A percentile compares a stretch with the other conserved stretches of the same genome.
These are phyloP conservation scores for Phytopythium chamaehyphon DNA, from an alignment of 352 stramenopile species.

Conservation along the genomic window DNA sequence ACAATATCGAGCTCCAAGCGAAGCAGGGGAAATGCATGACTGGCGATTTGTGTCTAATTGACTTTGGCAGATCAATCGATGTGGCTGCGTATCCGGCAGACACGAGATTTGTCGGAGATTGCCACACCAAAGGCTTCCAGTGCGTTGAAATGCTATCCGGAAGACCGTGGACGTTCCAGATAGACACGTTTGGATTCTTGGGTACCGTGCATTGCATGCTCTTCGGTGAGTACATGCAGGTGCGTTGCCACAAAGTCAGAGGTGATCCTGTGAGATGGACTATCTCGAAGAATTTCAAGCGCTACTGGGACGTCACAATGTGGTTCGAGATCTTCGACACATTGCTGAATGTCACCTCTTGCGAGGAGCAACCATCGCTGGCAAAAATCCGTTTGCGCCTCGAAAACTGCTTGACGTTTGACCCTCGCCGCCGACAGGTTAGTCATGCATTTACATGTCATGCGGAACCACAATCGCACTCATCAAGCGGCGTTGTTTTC, in stretches of 20 bases:
- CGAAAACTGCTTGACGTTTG: conserved; percentile 50
- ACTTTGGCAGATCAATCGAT: conserved; percentile 85
- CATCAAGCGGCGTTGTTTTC: neutral
- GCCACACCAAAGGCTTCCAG: conserved; percentile 83
- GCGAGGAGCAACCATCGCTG: conserved; percentile 60
- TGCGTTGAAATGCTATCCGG: conserved; percentile 80
- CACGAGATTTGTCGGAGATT: conserved; percentile 66
- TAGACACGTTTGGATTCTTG: conserved; percentile 82
- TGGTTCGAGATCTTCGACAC: conserved; percentile 69
- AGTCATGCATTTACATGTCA: too few relatives aligned
- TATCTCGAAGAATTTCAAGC: conserved; percentile 58
- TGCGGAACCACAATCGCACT: neutral
- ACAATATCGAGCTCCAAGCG: neutral
- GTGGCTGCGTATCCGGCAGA: conserved; percentile 45
- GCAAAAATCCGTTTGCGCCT: conserved; percentile 31
- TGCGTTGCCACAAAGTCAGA: conserved; percentile 23
- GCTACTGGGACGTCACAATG: conserved; percentile 77
- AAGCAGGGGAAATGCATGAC: conserved; percentile 19
- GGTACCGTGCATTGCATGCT: conserved; percentile 79
- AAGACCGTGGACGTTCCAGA: conserved; percentile 74
- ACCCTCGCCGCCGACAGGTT: conserved; percentile 44
- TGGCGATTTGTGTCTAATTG: conserved; percentile 66
- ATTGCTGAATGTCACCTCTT: conserved; percentile 71
- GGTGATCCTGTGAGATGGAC: conserved; percentile 30
- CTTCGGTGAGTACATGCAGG: conserved; percentile 83